These are phyloP conservation scores for Umbelopsis isabellina DNA, from an alignment of 192 early-diverging fungal species.

Conservation along the genomic window DNA sequence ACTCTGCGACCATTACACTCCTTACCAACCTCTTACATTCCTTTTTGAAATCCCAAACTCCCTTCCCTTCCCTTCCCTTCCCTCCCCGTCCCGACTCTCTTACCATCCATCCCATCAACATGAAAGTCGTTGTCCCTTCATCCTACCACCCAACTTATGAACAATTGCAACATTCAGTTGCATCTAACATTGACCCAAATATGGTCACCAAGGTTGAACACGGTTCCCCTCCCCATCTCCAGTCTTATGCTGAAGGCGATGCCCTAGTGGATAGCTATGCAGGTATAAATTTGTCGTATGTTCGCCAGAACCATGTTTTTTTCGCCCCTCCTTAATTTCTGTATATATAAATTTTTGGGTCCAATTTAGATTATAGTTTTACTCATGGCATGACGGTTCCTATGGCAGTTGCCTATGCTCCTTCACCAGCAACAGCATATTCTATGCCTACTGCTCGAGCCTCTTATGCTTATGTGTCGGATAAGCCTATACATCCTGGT, in stretches of 20 bases:
- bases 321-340: not conserved
- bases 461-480: conserved; percentile 15
- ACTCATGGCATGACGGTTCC: conserved; percentile 19
- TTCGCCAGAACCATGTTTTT: not conserved
- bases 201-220: conserved; percentile 23
- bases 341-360: not conserved
- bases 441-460: conserved; percentile 16
- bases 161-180: conserved; percentile 8
- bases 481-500: conserved; percentile 18
- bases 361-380: conserved; percentile 11
- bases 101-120: not conserved
- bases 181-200: conserved; percentile 8
- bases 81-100: not conserved
- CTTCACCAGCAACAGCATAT: not conserved
- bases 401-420: conserved; percentile 11
- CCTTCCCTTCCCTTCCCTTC: conserved; percentile 6
- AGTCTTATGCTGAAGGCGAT: conserved; percentile 14
- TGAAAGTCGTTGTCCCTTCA: conserved; percentile 23
- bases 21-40: conserved; percentile 15
- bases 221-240: conserved; percentile 11
- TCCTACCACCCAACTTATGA: conserved; percentile 19
- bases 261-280: conserved; percentile 6
- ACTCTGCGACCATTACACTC: conserved; percentile 10
- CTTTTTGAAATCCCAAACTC: not conserved
- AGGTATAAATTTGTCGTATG: not conserved